phyloP scores from a whole-genome alignment of 1,284 basidiomycete genomes.

The Microbotryomycetes sp. region DNA sequence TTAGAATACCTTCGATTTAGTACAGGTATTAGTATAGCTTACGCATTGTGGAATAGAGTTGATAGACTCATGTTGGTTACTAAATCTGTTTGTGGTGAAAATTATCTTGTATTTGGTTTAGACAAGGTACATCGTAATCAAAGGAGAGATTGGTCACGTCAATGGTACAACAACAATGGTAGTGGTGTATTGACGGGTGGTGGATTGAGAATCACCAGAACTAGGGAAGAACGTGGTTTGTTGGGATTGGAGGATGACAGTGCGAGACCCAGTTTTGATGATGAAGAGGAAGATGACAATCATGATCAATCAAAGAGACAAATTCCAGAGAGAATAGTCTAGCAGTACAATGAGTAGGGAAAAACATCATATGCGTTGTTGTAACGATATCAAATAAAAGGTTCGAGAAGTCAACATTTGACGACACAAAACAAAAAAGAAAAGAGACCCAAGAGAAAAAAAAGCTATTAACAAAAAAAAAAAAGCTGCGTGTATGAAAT shows the following conservation, averaged over 20 bases:
- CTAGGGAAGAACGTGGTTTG: neutral
- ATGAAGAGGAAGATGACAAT: no score
- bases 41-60: constrained; percentile 23
- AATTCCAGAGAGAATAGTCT: no score
- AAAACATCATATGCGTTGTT: no score
- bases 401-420: no score
- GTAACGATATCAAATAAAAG: no score
- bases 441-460: no score
- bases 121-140: neutral
- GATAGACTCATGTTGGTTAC: constrained; percentile 20
- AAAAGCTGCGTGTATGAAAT: no score
- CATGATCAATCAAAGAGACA: no score
- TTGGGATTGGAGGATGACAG: neutral
- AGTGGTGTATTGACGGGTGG: neutral
- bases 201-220: neutral
- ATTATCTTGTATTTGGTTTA: constrained; percentile 29
- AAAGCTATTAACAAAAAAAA: no score
- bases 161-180: no score
- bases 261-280: neutral
- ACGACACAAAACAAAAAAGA: no score
- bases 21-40: constrained; percentile 19
- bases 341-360: no score
- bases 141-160: neutral
- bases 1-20: constrained; percentile 31
- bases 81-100: constrained; percentile 30